Base-by-base conservation (phyloP, 768 basidiomycete genomes). In the Termitomyces titanicus region DNA sequence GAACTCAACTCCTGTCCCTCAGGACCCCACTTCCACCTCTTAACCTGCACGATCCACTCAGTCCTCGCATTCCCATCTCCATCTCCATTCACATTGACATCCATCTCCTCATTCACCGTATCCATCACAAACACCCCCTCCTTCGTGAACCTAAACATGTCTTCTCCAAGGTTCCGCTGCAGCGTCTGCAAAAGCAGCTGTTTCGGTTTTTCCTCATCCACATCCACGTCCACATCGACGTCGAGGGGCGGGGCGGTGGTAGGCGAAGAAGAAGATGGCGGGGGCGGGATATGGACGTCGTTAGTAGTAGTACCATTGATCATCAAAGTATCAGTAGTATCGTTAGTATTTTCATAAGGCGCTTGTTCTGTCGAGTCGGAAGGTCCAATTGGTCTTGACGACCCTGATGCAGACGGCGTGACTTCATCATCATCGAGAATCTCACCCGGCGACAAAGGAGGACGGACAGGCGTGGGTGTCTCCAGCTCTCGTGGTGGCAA, bases 1-100 rank as follows among this genome's bases (percentile, higher is more conserved):
- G 34, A 49, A 3, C 20, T 48, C n/a, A 50, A 12, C 44, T 47
- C 49, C 34, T 48, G 53, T 39, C 53, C 52, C 46, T 59, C 61
- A 0, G 64, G 66, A 1, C 70, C 70, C 74, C 73, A 76, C 64
- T 68, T 74, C 75, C 75, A 76, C 54, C 70, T 65, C 58, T 66
- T 72, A 8, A 74, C 73, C 53, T 71, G 69, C n/a, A 75, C 71
- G 34, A 70, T 65, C 73, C 75, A 76, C 64, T 75, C 74, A 4
- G 70, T 68, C 42, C 68, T 64, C 51, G 62, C 66, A 27, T 17
- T 33, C 43, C 33, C 46, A 45, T 29, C 25, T 2, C 12, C 44
- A 12, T 20, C 42, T 6, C 4, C 18, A 20, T 44, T n/a, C 18
- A 18, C 42, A 18, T 44, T 13, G 25, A 27, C n/a, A 42, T 27